Evolutionary conservation across 2,329 filamentous ascomycete genomes (phyloP), one percentile per base, ranked within the genome.

Genomic region (Meredithiella fracta): DNA sequence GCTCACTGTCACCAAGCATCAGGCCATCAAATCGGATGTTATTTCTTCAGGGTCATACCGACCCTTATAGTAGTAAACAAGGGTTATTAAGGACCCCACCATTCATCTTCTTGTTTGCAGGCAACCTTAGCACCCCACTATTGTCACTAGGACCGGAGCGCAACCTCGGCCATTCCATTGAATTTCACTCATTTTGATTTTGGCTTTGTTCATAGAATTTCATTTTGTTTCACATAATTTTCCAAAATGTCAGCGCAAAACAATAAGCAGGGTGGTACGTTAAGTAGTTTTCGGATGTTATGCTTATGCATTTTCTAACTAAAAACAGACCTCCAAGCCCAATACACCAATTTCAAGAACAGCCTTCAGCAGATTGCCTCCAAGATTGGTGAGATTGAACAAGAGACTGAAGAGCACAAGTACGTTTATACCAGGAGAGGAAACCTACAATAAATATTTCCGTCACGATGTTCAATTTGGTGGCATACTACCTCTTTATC

Each of bases 391-490:
- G 90, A 97, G 66, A 90, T 98, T 57, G 92, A 98, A 72, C 88
- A 95, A 68, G 92, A 97, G 68, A 83, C 86, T 20, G 92, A 98
- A 69, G 92, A 98, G 68, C 92, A 98, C 75, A 97, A 95, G 92
- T 97, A 72, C 67, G 84, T 72, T 29, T 69, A 59, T 17, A 53
- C 53, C 47, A 14, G 31, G 26, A 29, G 9, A 14, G 47, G n/a
- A 47, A 44, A 8, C 11, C n/a, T n/a, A n/a, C n/a, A n/a, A n/a
- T n/a, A n/a, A n/a, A n/a, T n/a, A n/a, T n/a, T n/a, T n/a, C n/a
- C n/a, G n/a, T n/a, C n/a, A n/a, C n/a, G n/a, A n/a, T n/a, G n/a
- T n/a, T n/a, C n/a, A n/a, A n/a, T n/a, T n/a, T n/a, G n/a, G n/a
- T n/a, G n/a, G n/a, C n/a, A n/a, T n/a, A n/a, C n/a, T n/a, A 20